Conservation (phyloP, 257 asterid genomes). For the Plantago ovata region DNA sequence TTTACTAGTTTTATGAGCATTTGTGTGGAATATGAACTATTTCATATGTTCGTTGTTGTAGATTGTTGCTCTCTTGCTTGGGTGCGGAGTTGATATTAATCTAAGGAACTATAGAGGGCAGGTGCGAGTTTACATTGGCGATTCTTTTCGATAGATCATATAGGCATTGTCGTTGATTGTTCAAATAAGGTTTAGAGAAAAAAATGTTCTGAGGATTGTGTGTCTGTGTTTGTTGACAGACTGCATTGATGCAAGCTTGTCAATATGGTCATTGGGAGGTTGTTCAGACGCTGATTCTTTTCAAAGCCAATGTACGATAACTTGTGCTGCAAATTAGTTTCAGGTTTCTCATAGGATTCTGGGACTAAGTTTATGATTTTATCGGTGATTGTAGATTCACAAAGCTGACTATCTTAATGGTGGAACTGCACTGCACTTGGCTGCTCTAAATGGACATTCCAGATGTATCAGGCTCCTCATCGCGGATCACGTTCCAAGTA, state of each 20-base stretch:
- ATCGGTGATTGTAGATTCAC: conserved; percentile 49
- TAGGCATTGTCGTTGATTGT: neutral
- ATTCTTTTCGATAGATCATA: neutral
- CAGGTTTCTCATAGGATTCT: neutral
- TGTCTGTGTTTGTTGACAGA: conserved; percentile 43
- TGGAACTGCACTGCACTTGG: conserved; percentile 88
- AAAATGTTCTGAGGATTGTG: neutral
- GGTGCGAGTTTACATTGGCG: conserved; percentile 37
- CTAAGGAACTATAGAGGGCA: conserved; percentile 87
- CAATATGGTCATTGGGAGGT: conserved; percentile 95
- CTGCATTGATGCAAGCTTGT: conserved; percentile 95
- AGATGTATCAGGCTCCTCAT: conserved; percentile 77
- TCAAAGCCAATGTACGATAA: conserved; percentile 67
- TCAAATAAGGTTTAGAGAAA: neutral
- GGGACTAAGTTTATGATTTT: conserved; percentile 18
- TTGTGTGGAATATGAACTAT: neutral
- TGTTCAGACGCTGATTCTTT: conserved; percentile 76
- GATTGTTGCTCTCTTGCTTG: conserved; percentile 79
- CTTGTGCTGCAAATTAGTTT: conserved; percentile 6
- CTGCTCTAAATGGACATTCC: conserved; percentile 82
- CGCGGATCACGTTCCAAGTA: conserved; percentile 78
- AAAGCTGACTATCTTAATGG: conserved; percentile 86
- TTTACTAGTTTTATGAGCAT: conserved; percentile 5
- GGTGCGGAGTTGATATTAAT: conserved; percentile 80
- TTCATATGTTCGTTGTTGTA: conserved; percentile 21